These are phyloP conservation scores for Pseudogymnoascus sp. DNA, from an alignment of 2,329 filamentous ascomycete genomes.

Conservation along the genomic window DNA sequence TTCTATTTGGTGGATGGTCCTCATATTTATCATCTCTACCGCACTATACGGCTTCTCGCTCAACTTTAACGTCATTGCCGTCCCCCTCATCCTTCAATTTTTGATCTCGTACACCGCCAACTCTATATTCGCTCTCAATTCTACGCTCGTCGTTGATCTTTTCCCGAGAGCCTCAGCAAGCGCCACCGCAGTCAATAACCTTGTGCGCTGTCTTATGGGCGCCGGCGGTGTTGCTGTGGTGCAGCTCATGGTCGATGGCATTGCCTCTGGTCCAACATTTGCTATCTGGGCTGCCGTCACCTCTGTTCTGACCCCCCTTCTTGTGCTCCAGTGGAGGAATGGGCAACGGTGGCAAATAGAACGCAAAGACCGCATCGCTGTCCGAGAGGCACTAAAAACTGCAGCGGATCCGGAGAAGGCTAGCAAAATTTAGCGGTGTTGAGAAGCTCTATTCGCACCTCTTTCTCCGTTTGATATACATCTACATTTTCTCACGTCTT, in stretches of 20 bases:
- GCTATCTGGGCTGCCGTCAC: slow-evolving; percentile 17
- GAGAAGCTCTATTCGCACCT: not conserved
- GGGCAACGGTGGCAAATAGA: not conserved
- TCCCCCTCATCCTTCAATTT: slow-evolving; percentile 28
- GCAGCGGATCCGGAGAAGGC: not conserved
- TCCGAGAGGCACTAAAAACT: not conserved
- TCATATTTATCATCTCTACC: slow-evolving; percentile 30
- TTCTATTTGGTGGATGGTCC: slow-evolving; percentile 30
- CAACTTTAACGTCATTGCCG: slow-evolving; percentile 22
- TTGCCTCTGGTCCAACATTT: slow-evolving; percentile 23
- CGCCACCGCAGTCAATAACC: slow-evolving; percentile 30
- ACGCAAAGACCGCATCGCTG: not conserved
- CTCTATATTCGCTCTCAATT: slow-evolving; percentile 28
- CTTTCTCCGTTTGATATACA: not conserved
- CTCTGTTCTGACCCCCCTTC: not conserved
- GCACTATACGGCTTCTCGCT: slow-evolving; percentile 30
- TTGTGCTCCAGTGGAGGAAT: not conserved
- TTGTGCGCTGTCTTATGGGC: slow-evolving; percentile 29
- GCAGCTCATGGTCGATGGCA: slow-evolving; percentile 21
- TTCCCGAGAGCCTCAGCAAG: slow-evolving; percentile 27
- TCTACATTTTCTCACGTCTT: not conserved
- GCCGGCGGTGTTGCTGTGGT: slow-evolving; percentile 27
- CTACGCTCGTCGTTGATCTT: slow-evolving; percentile 29
- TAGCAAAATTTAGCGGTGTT: not conserved
- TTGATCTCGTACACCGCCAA: slow-evolving; percentile 29